phyloP scores from a whole-genome alignment of 371 early-diverging fungal genomes.

The Syncephalastrum racemosum region DNA sequence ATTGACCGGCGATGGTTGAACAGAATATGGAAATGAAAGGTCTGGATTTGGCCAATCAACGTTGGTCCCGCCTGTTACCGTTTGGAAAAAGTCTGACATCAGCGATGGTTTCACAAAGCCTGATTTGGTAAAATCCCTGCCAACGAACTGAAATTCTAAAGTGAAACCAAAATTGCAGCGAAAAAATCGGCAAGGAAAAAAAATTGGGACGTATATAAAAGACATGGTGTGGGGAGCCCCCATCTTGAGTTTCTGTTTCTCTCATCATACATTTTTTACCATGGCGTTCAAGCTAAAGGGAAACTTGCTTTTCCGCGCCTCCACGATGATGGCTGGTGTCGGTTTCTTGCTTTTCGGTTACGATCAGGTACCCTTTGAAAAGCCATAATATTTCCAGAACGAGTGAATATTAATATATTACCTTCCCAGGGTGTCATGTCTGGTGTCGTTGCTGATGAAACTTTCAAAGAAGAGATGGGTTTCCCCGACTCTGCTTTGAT shows the following conservation, averaged over 20 bases:
- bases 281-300: constrained; percentile 32
- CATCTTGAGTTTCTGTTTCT: constrained; percentile 6
- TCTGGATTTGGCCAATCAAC: too few species aligned
- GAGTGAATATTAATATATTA: background rate
- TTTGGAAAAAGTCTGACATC: constrained; percentile 10
- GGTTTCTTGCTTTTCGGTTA: constrained; percentile 55
- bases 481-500: constrained; percentile 26
- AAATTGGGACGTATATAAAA: constrained; percentile 2
- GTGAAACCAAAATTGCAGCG: constrained; percentile 1
- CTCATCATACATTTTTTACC: constrained; percentile 5
- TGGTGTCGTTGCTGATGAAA: constrained; percentile 38
- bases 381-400: background rate
- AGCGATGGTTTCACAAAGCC: constrained; percentile 11
- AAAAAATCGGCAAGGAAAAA: too few species aligned
- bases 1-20: too few species aligned
- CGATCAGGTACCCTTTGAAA: constrained; percentile 35
- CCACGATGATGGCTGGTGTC: constrained; percentile 45
- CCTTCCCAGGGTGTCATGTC: constrained; percentile 48
- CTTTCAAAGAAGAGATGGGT: constrained; percentile 37
- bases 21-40: too few species aligned
- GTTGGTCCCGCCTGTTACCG: too few species aligned
- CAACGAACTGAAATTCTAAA: background rate
- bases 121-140: background rate
- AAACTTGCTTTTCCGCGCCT: constrained; percentile 34
- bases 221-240: constrained; percentile 5